phyloP scores from a whole-genome alignment of 2,329 filamentous ascomycete genomes.

The Pestalotiopsis sp. region DNA sequence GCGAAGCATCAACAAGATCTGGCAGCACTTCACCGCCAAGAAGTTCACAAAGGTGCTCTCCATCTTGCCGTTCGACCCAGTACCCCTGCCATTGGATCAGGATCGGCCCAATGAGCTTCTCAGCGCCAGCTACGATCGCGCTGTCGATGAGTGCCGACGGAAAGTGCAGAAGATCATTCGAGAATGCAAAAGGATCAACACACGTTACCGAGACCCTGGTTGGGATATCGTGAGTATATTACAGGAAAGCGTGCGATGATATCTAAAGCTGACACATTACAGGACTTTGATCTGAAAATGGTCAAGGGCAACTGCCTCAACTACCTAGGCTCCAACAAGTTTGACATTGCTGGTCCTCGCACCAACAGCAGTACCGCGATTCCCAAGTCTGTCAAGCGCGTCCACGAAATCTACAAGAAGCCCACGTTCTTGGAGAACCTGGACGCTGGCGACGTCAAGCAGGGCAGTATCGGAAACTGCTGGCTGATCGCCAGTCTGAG shows the following conservation, averaged over 20 bases:
- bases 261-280: background rate
- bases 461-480: constrained; percentile 78
- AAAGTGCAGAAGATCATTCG: constrained; percentile 64
- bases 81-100: constrained; percentile 49
- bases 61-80: constrained; percentile 67
- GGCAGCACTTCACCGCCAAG: constrained; percentile 62
- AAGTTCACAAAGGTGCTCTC: constrained; percentile 68
- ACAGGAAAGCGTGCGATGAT: constrained; percentile 24
- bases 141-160: constrained; percentile 63
- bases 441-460: constrained; percentile 74
- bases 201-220: constrained; percentile 73
- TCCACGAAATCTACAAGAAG: constrained; percentile 74
- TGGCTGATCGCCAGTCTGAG: constrained; percentile 82
- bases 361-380: constrained; percentile 50
- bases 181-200: constrained; percentile 74
- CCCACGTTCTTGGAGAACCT: constrained; percentile 69
- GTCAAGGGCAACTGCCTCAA: constrained; percentile 60
- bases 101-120: constrained; percentile 63
- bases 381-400: constrained; percentile 76
- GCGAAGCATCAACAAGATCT: constrained; percentile 67
- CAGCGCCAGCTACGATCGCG: constrained; percentile 63
- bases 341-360: constrained; percentile 49
- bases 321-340: constrained; percentile 52
- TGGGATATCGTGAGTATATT: constrained; percentile 57
- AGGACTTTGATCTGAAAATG: constrained; percentile 72